Evolutionary conservation across 2,329 filamentous ascomycete genomes (phyloP).

Genomic region (Paramyrothecium sp.): DNA sequence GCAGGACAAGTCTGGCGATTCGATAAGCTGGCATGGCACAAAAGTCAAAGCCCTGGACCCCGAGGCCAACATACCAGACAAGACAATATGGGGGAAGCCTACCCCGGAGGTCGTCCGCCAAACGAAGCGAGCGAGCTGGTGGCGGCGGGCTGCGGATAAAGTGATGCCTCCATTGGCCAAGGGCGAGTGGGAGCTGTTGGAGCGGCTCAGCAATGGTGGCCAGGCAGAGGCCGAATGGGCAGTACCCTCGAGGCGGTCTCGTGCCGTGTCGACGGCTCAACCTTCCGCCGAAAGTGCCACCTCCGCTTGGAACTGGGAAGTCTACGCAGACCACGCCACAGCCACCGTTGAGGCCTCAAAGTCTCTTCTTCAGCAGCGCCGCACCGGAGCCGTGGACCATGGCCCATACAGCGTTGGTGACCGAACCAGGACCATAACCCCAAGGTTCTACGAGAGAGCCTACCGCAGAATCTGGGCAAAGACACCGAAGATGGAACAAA

Average conservation of each 20-base stretch:
- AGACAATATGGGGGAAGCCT: conserved; percentile 50
- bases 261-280: conserved; percentile 7
- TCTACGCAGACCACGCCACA: conserved; percentile 36
- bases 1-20: conserved; percentile 19
- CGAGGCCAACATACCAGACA: conserved; percentile 31
- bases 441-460: conserved; percentile 45
- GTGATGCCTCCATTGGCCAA: conserved; percentile 53
- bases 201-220: conserved; percentile 41
- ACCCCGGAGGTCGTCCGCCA: conserved; percentile 34
- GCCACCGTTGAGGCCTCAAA: conserved; percentile 34
- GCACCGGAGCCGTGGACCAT: conserved; percentile 33
- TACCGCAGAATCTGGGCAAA: conserved; percentile 45
- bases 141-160: conserved; percentile 41
- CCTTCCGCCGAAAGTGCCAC: background rate
- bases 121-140: conserved; percentile 47
- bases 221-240: conserved; percentile 32
- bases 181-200: conserved; percentile 56
- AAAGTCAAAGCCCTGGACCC: conserved; percentile 31
- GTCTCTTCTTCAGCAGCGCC: conserved; percentile 26
- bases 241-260: conserved; percentile 30
- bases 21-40: conserved; percentile 20
- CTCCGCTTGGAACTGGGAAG: conserved; percentile 39
- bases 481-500: conserved; percentile 38
- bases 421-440: conserved; percentile 28
- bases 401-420: conserved; percentile 34